Evolutionary conservation across 1,284 basidiomycete species (phyloP), one percentile per base, ranked within the genome.

Genomic region (Ustilago loliicola): DNA sequence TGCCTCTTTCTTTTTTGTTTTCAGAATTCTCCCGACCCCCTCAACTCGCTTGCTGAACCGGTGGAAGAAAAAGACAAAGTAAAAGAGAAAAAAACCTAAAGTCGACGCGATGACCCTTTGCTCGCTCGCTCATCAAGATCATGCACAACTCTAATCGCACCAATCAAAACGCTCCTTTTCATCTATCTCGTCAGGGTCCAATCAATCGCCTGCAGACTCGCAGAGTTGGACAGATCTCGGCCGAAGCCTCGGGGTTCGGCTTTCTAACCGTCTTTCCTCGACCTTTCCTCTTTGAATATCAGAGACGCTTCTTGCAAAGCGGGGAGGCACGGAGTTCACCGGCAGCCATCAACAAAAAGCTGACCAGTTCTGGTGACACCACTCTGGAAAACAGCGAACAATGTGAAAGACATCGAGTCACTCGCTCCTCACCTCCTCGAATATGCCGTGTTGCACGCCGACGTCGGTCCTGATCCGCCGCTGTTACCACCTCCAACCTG

Each of bases 81-180:
- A 34, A 34, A 34, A 34, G 11, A 34, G 32, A 29, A 25, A 47
- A 58, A 40, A 21, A 2, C 9, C 23, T 53, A 61, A 63, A 56
- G 58, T 61, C 50, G 64, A 66, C 64, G 47, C 70, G 27, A 45
- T 17, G 42, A 50, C 48, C 48, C 25, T 52, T 23, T 27, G 13
- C 19, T 2, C 3, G 42, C 19, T 45, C 42, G 42, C 42, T 36
- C 36, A 25, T 36, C 53, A 52, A 34, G 15, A 15, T 61, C 65
- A 64, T 67, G 65, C 50, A 61, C 32, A 67, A 55, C 59, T 72
- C 69, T 77, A 72, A 77, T 73, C 75, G 59, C 47, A 34, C 75
- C 75, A 77, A 77, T 77, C 75, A 77, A 32, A 66, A 53, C 25
- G n/a, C 48, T 60, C 23, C 27, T 6, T 66, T 66, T 57, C 63